phyloP scores from a whole-genome alignment of 2,329 filamentous ascomycete genomes.

The Monosporascus sp. region DNA sequence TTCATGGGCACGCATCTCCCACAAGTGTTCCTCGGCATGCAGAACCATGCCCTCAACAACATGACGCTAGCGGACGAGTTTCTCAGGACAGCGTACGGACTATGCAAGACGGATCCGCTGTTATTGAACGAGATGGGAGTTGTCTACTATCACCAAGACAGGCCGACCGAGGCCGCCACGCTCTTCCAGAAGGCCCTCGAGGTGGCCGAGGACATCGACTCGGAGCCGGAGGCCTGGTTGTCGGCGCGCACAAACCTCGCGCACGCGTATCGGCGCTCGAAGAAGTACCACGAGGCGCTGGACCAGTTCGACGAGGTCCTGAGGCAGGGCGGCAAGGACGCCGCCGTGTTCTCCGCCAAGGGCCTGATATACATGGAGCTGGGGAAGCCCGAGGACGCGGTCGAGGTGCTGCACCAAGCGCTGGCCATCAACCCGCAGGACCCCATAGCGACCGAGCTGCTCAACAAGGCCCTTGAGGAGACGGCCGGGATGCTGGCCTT shows the following conservation, averaged over 20 bases:
- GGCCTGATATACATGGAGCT: slow-evolving; percentile 80
- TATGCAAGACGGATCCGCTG: slow-evolving; percentile 80
- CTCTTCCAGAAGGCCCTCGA: slow-evolving; percentile 74
- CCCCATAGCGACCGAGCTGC: slow-evolving; percentile 71
- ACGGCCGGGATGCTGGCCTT: slow-evolving; percentile 36
- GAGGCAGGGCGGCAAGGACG: slow-evolving; percentile 72
- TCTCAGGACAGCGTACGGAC: slow-evolving; percentile 76
- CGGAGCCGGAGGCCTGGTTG: slow-evolving; percentile 76
- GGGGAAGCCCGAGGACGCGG: slow-evolving; percentile 68
- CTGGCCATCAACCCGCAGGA: slow-evolving; percentile 75
- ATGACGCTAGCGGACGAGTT: slow-evolving; percentile 93
- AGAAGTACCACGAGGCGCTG: slow-evolving; percentile 65
- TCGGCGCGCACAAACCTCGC: slow-evolving; percentile 83
- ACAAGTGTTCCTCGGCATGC: slow-evolving; percentile 95
- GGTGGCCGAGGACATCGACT: slow-evolving; percentile 74
- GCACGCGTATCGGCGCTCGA: slow-evolving; percentile 73
- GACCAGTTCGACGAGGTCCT: slow-evolving; percentile 83
- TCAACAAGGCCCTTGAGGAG: slow-evolving; percentile 66
- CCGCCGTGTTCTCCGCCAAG: slow-evolving; percentile 73
- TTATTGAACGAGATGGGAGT: slow-evolving; percentile 94
- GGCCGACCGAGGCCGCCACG: slow-evolving; percentile 66
- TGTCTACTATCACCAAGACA: slow-evolving; percentile 88
- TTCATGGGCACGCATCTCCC: slow-evolving; percentile 97
- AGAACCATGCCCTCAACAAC: slow-evolving; percentile 93
- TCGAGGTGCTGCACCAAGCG: slow-evolving; percentile 78